phyloP scores from a whole-genome alignment of 495 filamentous ascomycete genomes.

The Penicillium desertorum region DNA sequence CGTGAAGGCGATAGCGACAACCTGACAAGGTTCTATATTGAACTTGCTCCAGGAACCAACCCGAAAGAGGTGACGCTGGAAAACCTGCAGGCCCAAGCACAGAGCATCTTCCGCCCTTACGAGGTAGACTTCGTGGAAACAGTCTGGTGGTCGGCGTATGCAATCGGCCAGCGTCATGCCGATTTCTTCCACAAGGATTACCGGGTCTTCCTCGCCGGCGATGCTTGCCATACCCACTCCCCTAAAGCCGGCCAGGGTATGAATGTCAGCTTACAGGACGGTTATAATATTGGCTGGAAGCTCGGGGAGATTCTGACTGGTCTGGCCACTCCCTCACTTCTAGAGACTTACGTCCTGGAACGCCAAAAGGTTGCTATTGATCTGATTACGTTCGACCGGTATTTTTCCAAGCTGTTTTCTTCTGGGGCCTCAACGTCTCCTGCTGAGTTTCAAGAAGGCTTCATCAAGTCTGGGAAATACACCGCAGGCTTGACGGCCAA shows the following conservation, averaged over 20 bases:
- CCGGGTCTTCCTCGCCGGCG: conserved; percentile 57
- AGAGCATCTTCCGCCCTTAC: conserved; percentile 58
- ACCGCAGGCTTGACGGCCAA: conserved; percentile 62
- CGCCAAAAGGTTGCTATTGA: conserved; percentile 66
- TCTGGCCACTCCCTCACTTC: conserved; percentile 52
- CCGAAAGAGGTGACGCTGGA: conserved; percentile 45
- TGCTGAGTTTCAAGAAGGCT: conserved; percentile 55
- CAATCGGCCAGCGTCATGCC: conserved; percentile 58
- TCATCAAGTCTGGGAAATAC: conserved; percentile 60
- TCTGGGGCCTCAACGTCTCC: conserved; percentile 37
- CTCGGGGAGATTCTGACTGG: conserved; percentile 63
- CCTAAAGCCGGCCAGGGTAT: conserved; percentile 62
- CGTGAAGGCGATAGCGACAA: conserved; percentile 62
- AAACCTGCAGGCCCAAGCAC: conserved; percentile 58
- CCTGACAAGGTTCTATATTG: conserved; percentile 69
- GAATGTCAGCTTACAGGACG: conserved; percentile 52
- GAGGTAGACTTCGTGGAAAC: conserved; percentile 51
- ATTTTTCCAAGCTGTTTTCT: conserved; percentile 63
- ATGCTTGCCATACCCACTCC: conserved; percentile 62
- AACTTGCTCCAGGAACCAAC: conserved; percentile 56
- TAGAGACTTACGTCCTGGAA: conserved; percentile 70
- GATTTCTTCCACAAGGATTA: conserved; percentile 54
- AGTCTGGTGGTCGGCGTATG: conserved; percentile 60
- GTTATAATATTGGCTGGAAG: conserved; percentile 78
- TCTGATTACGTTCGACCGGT: conserved; percentile 71